Percentiles rank a stretch among this genome's conserved stretches.
These are phyloP conservation scores for Rhynchosporium graminicola DNA, from an alignment of 2,329 filamentous ascomycete genomes.

Conservation along the genomic window DNA sequence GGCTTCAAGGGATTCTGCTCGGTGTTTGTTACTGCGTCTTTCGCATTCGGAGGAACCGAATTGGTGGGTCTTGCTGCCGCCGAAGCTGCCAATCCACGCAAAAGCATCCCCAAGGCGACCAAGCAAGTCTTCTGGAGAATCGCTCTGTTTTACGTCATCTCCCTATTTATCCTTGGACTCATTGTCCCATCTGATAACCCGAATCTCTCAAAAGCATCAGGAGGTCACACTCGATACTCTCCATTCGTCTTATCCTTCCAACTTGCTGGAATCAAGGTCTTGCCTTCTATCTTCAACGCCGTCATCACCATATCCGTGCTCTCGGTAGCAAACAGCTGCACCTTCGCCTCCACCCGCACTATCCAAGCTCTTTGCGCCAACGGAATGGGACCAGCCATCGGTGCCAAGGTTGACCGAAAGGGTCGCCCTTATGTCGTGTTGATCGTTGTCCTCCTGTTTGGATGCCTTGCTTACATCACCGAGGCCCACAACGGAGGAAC, in stretches of 20 bases:
- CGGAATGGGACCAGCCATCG: conserved; percentile 73
- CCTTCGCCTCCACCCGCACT: conserved; percentile 89
- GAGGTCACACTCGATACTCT: conserved; percentile 66
- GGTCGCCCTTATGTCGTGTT: conserved; percentile 69
- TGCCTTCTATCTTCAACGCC: conserved; percentile 89
- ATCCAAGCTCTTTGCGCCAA: conserved; percentile 88
- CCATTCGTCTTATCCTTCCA: conserved; percentile 92
- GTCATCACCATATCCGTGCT: conserved; percentile 90
- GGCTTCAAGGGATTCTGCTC: conserved; percentile 81
- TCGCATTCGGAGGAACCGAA: conserved; percentile 75
- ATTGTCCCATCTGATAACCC: conserved; percentile 73
- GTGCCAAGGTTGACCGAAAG: conserved; percentile 78
- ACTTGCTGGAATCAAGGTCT: conserved; percentile 76
- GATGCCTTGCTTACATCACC: conserved; percentile 60
- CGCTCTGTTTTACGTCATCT: conserved; percentile 80
- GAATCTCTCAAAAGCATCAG: conserved; percentile 59
- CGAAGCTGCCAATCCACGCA: conserved; percentile 74
- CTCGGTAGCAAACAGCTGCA: conserved; percentile 87
- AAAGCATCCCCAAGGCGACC: conserved; percentile 80
- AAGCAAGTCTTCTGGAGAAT: conserved; percentile 98
- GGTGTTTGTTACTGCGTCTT: conserved; percentile 75
- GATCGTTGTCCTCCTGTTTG: conserved; percentile 53
- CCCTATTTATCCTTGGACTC: conserved; percentile 77
- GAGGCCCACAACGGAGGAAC: conserved; percentile 45
- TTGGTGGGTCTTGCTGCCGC: conserved; percentile 75